Evolutionary conservation across 2,329 filamentous ascomycete genomes (phyloP).

Genomic region (Hypoxylon sp.): DNA sequence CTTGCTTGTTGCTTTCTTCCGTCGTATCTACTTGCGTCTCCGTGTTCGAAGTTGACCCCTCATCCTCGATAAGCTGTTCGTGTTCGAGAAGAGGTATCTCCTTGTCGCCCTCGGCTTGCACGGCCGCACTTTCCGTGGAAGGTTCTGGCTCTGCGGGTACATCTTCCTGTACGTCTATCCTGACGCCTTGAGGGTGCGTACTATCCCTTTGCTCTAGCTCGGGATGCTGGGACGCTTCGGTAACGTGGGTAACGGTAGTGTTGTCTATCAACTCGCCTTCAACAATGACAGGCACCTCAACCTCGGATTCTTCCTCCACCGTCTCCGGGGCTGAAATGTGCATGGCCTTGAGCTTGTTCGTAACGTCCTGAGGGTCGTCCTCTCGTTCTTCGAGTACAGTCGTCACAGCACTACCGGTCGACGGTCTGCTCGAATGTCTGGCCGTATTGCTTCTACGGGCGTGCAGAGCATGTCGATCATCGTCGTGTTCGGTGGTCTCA

Average conservation of each 20-base stretch:
- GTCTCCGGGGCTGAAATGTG: constrained; percentile 69
- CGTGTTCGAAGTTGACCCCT: constrained; percentile 46
- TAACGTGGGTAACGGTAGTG: constrained; percentile 27
- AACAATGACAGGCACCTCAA: constrained; percentile 59
- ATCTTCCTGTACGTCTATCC: constrained; percentile 45
- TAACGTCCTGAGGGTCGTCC: constrained; percentile 71
- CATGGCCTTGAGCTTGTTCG: constrained; percentile 63
- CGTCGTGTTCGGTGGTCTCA: constrained; percentile 58
- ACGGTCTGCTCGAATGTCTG: constrained; percentile 85
- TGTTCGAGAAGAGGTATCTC: constrained; percentile 45
- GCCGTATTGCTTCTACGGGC: constrained; percentile 79
- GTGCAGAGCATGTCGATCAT: constrained; percentile 64
- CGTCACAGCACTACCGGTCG: constrained; percentile 81
- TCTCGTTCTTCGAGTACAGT: constrained; percentile 89
- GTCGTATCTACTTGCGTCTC: constrained; percentile 46
- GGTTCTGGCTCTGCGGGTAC: constrained; percentile 42
- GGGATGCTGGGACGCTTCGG: constrained; percentile 41
- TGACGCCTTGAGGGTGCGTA: constrained; percentile 33
- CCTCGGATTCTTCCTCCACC: constrained; percentile 67
- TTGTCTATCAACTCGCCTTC: constrained; percentile 56
- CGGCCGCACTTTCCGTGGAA: constrained; percentile 36
- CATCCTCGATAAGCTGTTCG: constrained; percentile 48
- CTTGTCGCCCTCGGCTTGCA: constrained; percentile 39
- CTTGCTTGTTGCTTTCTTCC: constrained; percentile 15
- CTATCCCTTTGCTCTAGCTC: constrained; percentile 39